Evolutionary conservation across 225 moss, liverwort and hornwort species (phyloP).

Genomic region (Bryum argenteum): DNA sequence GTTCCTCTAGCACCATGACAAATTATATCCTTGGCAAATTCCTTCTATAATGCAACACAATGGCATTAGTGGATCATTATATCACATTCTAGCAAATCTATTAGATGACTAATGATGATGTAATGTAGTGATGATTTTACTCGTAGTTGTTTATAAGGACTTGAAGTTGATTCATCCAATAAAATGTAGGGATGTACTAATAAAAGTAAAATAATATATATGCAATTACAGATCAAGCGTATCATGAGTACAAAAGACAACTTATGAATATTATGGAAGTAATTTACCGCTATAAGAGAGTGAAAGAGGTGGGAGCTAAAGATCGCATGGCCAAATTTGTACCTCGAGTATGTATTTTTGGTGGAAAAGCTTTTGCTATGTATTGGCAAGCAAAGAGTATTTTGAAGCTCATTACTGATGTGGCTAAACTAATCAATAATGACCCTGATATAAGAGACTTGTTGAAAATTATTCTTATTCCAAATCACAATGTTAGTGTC

Average conservation of each 20-base stretch:
- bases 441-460: constrained; percentile 87
- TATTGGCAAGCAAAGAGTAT: constrained; percentile 91
- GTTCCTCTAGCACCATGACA: no score
- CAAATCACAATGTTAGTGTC: constrained; percentile 93
- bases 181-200: not conserved
- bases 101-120: no score
- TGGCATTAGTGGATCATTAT: no score
- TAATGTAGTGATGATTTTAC: no score
- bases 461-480: constrained; percentile 88
- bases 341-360: constrained; percentile 89
- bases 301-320: constrained; percentile 78
- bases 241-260: constrained; percentile 99
- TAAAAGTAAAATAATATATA: not conserved
- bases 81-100: no score
- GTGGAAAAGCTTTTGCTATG: constrained; percentile 97
- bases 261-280: constrained; percentile 96
- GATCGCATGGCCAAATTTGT: constrained; percentile 80
- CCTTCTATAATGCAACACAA: no score
- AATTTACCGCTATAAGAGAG: constrained; percentile 83
- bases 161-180: not conserved
- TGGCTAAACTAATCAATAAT: constrained; percentile 72
- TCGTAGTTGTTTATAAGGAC: no score
- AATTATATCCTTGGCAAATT: no score
- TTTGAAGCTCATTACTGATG: constrained; percentile 83
- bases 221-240: constrained; percentile 73